A percentile compares a stretch with the other conserved stretches of the same genome.
These are phyloP conservation scores for Biscogniauxia mediterranea DNA, from an alignment of 2,329 filamentous ascomycete genomes.

Conservation along the genomic window DNA sequence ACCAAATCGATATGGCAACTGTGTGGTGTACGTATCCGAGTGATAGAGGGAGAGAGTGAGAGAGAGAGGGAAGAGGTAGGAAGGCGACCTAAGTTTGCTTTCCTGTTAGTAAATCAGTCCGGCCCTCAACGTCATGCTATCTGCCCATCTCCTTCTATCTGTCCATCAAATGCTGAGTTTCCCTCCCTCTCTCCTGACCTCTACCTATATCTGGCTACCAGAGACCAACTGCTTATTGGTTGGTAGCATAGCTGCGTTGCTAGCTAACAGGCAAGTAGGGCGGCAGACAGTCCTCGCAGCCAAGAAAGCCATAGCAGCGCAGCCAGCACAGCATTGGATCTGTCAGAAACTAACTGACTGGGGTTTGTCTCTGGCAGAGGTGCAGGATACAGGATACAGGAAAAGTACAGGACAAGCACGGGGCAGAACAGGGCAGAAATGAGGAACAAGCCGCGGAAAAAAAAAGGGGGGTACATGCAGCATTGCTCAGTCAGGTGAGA, in stretches of 20 bases:
- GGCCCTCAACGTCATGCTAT: neutral
- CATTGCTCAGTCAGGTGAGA: constrained; percentile 28
- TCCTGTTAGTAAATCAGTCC: neutral
- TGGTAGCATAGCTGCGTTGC: constrained; percentile 16
- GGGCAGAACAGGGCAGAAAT: constrained; percentile 10
- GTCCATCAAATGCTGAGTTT: neutral
- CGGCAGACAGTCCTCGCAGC: constrained; percentile 11
- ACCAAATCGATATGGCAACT: neutral
- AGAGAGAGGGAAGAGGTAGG: neutral
- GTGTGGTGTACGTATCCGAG: no score
- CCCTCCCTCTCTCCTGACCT: neutral
- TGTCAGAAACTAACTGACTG: constrained; percentile 24
- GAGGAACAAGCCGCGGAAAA: constrained; percentile 3
- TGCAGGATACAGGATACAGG: constrained; percentile 17
- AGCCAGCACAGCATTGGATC: constrained; percentile 20
- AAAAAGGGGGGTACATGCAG: constrained; percentile 25
- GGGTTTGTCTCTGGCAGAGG: constrained; percentile 27
- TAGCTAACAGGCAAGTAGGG: constrained; percentile 8
- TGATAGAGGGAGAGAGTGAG: no score
- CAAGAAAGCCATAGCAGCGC: constrained; percentile 12
- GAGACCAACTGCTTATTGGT: constrained; percentile 3
- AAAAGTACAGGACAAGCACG: constrained; percentile 5
- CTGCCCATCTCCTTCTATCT: neutral
- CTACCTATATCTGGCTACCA: neutral
- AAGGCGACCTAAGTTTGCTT: neutral